Evolutionary conservation across 2,329 filamentous ascomycete genomes (phyloP).

Genomic region (Leptoxyphium fumago): DNA sequence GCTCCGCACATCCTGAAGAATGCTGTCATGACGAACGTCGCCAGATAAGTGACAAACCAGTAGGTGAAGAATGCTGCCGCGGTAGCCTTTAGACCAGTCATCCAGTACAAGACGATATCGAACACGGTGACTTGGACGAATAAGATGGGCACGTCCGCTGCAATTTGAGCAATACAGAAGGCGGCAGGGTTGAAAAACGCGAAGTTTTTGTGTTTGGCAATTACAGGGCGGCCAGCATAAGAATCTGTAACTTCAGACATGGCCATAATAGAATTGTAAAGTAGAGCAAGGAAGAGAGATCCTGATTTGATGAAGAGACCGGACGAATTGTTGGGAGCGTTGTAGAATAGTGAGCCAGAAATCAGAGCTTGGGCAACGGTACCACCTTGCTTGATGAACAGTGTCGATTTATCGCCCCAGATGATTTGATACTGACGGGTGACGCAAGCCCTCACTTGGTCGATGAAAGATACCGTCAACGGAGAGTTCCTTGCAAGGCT

Average conservation of each 20-base stretch:
- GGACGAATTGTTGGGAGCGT: slow-evolving; percentile 40
- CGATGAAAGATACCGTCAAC: slow-evolving; percentile 38
- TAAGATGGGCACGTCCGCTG: slow-evolving; percentile 39
- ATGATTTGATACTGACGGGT: slow-evolving; percentile 50
- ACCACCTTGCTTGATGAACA: slow-evolving; percentile 46
- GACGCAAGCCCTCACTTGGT: slow-evolving; percentile 43
- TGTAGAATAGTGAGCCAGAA: slow-evolving; percentile 53
- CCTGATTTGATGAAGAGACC: slow-evolving; percentile 52
- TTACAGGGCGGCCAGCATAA: slow-evolving; percentile 30
- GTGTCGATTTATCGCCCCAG: slow-evolving; percentile 48
- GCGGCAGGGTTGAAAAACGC: slow-evolving; percentile 23
- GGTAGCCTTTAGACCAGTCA: slow-evolving; percentile 40
- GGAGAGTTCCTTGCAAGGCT: slow-evolving; percentile 39
- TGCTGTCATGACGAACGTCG: slow-evolving; percentile 29
- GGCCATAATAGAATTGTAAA: slow-evolving; percentile 47
- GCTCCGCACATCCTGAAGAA: slow-evolving; percentile 30
- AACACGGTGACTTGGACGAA: slow-evolving; percentile 46
- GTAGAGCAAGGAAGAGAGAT: slow-evolving; percentile 47
- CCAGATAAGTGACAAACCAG: slow-evolving; percentile 36
- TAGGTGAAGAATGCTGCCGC: slow-evolving; percentile 48
- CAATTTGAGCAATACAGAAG: slow-evolving; percentile 39
- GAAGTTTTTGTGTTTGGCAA: slow-evolving; percentile 31
- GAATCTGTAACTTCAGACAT: slow-evolving; percentile 51
- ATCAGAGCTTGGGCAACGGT: slow-evolving; percentile 47
- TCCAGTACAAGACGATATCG: slow-evolving; percentile 46